These are phyloP conservation scores for Acorus calamus DNA, from an alignment of 106 monocot genomes.

Conservation along the genomic window DNA sequence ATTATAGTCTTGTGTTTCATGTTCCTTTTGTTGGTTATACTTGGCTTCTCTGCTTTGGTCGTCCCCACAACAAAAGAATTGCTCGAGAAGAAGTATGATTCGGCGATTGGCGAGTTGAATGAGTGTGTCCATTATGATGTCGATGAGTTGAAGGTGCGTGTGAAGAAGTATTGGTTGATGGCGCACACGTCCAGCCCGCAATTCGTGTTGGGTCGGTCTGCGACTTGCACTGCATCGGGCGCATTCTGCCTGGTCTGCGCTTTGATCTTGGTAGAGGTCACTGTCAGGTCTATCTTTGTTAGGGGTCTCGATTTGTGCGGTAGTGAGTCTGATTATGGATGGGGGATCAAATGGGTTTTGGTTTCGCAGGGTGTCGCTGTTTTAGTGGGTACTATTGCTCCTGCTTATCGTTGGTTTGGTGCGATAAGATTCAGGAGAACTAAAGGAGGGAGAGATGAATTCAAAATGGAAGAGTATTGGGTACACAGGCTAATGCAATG, in stretches of 20 bases:
- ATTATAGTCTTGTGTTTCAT: conserved; percentile 1
- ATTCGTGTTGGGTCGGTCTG: conserved; percentile 7
- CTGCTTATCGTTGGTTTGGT: conserved; percentile 4
- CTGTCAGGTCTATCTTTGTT: background rate
- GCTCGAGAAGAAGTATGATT: conserved; percentile 4
- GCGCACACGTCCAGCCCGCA: conserved; percentile 14
- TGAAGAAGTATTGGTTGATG: conserved; percentile 11
- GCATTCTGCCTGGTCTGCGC: conserved; percentile 5
- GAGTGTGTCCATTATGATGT: background rate
- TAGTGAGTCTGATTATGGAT: conserved; percentile 1
- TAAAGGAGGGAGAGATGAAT: background rate
- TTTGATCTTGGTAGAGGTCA: background rate
- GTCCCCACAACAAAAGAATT: background rate
- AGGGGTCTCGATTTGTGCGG: background rate
- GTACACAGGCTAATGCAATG: conserved; percentile 8
- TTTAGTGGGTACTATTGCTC: conserved; percentile 8
- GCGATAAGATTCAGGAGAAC: background rate
- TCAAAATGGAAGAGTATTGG: conserved; percentile 13
- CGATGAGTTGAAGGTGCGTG: background rate
- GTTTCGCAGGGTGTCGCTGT: background rate
- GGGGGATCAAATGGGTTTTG: background rate
- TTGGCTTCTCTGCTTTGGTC: conserved; percentile 4
- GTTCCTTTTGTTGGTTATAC: background rate
- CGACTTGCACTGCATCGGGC: conserved; percentile 13
- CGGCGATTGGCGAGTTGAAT: no score